Evolutionary conservation across 2,329 filamentous ascomycete species (phyloP).

Genomic region (Cladosporium oxysporum): DNA sequence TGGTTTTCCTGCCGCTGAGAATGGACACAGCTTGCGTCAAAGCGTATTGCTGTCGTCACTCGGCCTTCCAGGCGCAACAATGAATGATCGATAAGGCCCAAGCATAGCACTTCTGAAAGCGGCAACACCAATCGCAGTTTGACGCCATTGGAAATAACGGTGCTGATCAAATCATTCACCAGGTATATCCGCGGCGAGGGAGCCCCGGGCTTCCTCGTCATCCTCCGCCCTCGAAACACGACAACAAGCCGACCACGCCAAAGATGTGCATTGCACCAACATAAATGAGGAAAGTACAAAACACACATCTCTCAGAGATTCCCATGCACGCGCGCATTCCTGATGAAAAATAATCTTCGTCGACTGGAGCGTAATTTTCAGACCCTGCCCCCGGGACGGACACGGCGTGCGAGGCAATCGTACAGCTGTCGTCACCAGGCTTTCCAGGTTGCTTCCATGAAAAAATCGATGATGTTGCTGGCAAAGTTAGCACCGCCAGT

Average conservation of each 20-base stretch:
- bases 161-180: background rate
- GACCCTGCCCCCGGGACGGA: background rate
- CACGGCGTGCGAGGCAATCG: background rate
- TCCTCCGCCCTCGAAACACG: background rate
- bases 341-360: background rate
- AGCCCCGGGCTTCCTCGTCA: background rate
- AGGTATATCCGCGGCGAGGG: background rate
- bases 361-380: background rate
- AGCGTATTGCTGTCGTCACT: background rate
- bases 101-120: background rate
- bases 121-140: background rate
- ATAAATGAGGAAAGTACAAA: background rate
- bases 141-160: background rate
- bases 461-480: background rate
- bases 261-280: background rate
- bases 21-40: background rate
- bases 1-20: background rate
- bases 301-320: background rate
- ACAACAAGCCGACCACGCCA: background rate
- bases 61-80: background rate
- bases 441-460: background rate
- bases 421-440: constrained; percentile 2
- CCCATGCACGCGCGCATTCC: background rate
- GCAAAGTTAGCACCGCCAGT: background rate
- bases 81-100: background rate